Base-by-base conservation (phyloP, 2,329 filamentous ascomycete genomes). In the Knoxdaviesia proteae region DNA sequence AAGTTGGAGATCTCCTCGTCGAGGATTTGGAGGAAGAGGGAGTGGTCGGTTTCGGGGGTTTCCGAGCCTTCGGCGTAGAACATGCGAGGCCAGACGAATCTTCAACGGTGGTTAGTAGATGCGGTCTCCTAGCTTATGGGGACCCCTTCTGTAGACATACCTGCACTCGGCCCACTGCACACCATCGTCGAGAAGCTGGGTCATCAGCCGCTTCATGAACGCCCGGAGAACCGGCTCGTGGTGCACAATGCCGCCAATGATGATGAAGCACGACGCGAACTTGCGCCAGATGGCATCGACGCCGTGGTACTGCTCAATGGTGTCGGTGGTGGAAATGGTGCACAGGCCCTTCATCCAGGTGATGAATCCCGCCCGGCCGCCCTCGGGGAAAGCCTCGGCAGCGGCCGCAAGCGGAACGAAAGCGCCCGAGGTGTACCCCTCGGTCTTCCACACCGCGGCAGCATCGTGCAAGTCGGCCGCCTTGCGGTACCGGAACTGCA, bases 171-270 rank as follows among this genome's bases (percentile, higher is more conserved):
- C 80, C 69, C 84, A 96, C 52, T 68, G 75, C 32, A 94, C 74
- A 5, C 86, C 84, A 55, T 98, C 88, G 4, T 73, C 73, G n/a
- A 77, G 66, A 29, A 94, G 65, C 40, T 78, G 68, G 40, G 63
- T 63, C 57, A 93, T 73, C 51, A 94, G 67, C 29, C 73, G 69
- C 32, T 70, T 74, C 46, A 94, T 61, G 53, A 84, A 92, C 11
- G 66, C 64, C 30, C 84, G 74, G 60, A 83, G 88, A 48, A 96
- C 83, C 9, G 87, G 87, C 59, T 94, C 88, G 59, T 94, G 94
- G 59, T 80, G 82, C 40, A 94, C 68, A 42, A 94, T 71, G 10
- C 75, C 78, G 36, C 73, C 72, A 38, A 88, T 67, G 4, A 88
- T 71, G 3, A 68, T 60, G 58, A 94, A 94, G 47, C 78, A 80